Evolutionary conservation across 2,329 filamentous ascomycete species (phyloP).

Genomic region (Akanthomyces dipterigenus): DNA sequence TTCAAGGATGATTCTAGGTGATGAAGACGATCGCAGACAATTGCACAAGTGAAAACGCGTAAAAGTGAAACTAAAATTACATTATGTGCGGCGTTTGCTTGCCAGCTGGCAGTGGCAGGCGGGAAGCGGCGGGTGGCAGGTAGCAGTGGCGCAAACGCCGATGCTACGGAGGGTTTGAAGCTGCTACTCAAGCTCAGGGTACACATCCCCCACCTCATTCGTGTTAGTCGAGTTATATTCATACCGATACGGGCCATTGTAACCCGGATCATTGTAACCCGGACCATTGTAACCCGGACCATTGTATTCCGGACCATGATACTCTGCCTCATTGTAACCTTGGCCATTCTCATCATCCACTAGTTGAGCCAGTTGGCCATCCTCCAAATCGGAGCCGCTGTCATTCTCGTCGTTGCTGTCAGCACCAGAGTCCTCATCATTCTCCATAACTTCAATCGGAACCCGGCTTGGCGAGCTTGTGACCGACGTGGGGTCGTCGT

Average conservation of each 20-base stretch:
- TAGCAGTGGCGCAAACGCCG: not conserved
- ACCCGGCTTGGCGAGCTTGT: slow-evolving; percentile 6
- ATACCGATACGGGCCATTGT: not conserved
- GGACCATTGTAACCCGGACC: not conserved
- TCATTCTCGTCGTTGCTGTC: slow-evolving; percentile 11
- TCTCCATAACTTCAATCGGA: not conserved
- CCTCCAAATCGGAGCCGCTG: slow-evolving; percentile 2
- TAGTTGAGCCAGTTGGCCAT: slow-evolving; percentile 2
- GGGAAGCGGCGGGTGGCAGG: not conserved
- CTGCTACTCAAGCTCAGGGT: slow-evolving; percentile 4
- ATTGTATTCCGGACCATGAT: not conserved
- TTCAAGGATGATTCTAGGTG: not conserved
- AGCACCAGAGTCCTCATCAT: slow-evolving; percentile 5
- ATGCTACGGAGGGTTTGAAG: not conserved
- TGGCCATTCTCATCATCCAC: not conserved
- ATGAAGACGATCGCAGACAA: not conserved
- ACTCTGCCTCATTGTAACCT: not conserved
- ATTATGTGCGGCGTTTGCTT: not conserved
- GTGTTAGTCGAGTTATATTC: not conserved
- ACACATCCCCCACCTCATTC: not conserved
- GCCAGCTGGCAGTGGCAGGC: not conserved
- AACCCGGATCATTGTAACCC: too few relatives aligned
- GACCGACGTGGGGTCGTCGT: not conserved
- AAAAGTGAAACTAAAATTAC: not conserved
- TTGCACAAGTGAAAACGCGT: not conserved